A percentile compares a stretch with the other conserved stretches of the same genome.
Evolutionary conservation across 441 rosid species (phyloP).

Genomic region (Populus hybrid): DNA sequence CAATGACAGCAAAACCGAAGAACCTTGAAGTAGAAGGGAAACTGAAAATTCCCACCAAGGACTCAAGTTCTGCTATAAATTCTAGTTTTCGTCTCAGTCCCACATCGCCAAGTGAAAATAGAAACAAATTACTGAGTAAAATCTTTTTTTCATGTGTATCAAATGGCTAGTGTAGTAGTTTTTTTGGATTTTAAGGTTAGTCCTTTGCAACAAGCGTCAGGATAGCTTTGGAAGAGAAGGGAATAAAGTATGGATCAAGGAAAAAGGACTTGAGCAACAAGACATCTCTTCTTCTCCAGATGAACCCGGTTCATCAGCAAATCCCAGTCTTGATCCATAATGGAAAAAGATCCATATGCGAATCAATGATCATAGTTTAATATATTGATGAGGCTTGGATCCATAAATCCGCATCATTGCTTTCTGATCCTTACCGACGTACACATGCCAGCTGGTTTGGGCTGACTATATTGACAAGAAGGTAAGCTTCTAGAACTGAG

Average conservation of each 20-base stretch:
- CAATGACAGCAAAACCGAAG: background rate
- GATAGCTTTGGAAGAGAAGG: conserved; percentile 18
- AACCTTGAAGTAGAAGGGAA: background rate
- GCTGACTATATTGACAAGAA: conserved; percentile 5
- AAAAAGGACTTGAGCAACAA: conserved; percentile 9
- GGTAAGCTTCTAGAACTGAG: background rate
- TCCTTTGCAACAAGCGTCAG: conserved; percentile 12
- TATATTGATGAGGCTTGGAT: conserved; percentile 16
- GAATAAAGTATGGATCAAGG: conserved; percentile 5
- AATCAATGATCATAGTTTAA: conserved; percentile 7
- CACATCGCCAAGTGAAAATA: background rate
- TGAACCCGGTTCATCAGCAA: conserved; percentile 4
- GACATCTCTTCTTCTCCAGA: conserved; percentile 8
- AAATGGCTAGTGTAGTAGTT: background rate
- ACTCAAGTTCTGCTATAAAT: background rate
- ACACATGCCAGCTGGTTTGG: background rate
- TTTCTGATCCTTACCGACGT: background rate
- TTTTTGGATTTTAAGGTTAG: background rate
- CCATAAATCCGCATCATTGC: conserved; percentile 2
- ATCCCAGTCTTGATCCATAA: conserved; percentile 8
- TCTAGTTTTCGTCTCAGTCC: background rate
- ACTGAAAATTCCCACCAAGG: background rate
- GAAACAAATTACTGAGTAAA: background rate
- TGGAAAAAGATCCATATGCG: background rate
- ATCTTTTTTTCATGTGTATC: background rate